Base-by-base conservation (phyloP, 345 rosid genomes). In the Lenwebbia sp. region DNA sequence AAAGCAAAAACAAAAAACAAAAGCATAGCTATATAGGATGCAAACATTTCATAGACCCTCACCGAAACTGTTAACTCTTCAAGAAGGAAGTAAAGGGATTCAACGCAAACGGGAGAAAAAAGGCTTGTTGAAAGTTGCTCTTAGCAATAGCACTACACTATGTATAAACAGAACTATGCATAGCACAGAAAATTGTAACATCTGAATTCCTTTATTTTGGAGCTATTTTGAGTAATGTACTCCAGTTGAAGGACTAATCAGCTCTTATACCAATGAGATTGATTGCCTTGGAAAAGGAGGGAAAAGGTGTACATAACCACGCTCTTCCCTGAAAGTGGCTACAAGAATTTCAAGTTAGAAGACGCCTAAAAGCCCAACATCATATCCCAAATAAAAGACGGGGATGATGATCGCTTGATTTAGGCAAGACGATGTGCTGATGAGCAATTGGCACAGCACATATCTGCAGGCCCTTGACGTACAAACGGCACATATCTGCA, bases 321-420 rank as follows among this genome's bases (percentile, higher is more conserved):
- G 6, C 81, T 70, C 47, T 70, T 70, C 81, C 3, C 2, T 9
- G 3, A 37, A 70, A 33, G 26, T 37, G 47, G 47, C 47, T 21
- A 37, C 81, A 70, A 70, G 47, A 40, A 70, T 70, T 70, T 70
- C 47, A 37, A 70, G 47, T 19, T 37, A 70, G 81, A 30, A 60
- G 25, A 70, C 25, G 25, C 81, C 81, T 22, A 70, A 70, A 70
- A 19, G 47, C 81, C 26, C 7, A 37, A 37, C 81, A 70, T 37
- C 81, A 70, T 50, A 84, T 28, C 86, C 92, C 91, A 88, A 54
- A 41, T 86, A 88, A 91, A 90, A 91, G 54, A 88, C 58, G 37
- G 85, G 92, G 89, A 92, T 83, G 83, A 52, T 54, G 89, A 85
- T 54, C 33, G 19, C 10, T 54, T 44, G 28, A 19, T 70, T 70